These are phyloP conservation scores for Friedmanniomyces endolithicus DNA, from an alignment of 495 filamentous ascomycete genomes.

Conservation along the genomic window DNA sequence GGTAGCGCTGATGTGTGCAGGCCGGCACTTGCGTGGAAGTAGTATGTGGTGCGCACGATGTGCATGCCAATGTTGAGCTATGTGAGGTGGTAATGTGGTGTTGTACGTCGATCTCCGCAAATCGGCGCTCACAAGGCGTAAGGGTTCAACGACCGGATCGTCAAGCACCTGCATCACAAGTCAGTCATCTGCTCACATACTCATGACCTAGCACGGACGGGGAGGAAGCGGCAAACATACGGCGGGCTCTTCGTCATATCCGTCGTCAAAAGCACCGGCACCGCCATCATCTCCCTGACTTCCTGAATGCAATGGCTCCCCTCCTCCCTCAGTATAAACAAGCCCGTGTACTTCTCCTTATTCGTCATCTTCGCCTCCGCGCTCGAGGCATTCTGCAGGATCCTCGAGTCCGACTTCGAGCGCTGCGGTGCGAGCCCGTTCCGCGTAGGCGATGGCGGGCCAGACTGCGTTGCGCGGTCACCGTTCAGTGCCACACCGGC, in stretches of 20 bases:
- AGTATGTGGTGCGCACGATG: neutral
- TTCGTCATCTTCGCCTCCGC: conserved; percentile 70
- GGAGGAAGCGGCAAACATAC: conserved; percentile 45
- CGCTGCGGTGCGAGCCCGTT: conserved; percentile 72
- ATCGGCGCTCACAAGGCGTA: conserved; percentile 58
- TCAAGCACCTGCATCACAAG: conserved; percentile 60
- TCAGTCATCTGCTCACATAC: too few relatives aligned
- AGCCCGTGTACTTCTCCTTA: conserved; percentile 89
- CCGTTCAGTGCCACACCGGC: conserved; percentile 72
- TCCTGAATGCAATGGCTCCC: conserved; percentile 95
- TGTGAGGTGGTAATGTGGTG: neutral
- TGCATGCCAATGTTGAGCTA: too few relatives aligned
- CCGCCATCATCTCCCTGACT: conserved; percentile 90
- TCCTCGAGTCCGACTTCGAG: conserved; percentile 83
- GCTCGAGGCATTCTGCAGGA: conserved; percentile 55
- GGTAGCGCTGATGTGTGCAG: neutral
- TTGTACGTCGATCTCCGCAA: neutral
- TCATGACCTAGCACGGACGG: neutral
- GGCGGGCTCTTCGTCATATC: conserved; percentile 97
- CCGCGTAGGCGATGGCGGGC: conserved; percentile 80
- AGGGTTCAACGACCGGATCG: conserved; percentile 93
- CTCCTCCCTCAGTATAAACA: conserved; percentile 84
- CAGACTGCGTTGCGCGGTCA: conserved; percentile 79
- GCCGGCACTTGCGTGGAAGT: neutral
- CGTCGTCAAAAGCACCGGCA: conserved; percentile 94